phyloP scores from a whole-genome alignment of 2,329 filamentous ascomycete genomes.

The Cryphonectria nitschkei region DNA sequence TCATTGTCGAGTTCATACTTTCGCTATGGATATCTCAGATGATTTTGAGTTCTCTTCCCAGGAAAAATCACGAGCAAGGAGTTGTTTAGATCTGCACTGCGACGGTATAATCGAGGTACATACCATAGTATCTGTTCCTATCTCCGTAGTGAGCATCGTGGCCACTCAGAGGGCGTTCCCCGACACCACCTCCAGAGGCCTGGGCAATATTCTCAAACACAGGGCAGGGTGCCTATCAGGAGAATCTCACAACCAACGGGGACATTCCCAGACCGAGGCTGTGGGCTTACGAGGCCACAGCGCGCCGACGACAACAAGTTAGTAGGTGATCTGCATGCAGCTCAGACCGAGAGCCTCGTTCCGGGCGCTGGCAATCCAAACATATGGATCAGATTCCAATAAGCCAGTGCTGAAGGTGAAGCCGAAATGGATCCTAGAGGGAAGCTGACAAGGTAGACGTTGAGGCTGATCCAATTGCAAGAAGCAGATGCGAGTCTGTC shows the following conservation, averaged over 20 bases:
- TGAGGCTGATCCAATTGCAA: neutral
- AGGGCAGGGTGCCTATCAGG: conserved; percentile 18
- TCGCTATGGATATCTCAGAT: neutral
- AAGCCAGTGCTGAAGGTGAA: neutral
- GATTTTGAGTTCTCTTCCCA: neutral
- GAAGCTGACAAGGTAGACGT: neutral
- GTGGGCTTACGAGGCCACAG: neutral
- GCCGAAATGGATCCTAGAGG: neutral
- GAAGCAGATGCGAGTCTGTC: neutral
- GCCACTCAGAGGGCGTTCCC: conserved; percentile 21
- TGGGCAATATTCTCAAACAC: conserved; percentile 35
- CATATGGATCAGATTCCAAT: neutral
- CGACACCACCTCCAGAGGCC: conserved; percentile 28
- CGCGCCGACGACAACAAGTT: neutral
- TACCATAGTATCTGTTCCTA: conserved; percentile 8
- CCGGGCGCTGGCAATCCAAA: neutral
- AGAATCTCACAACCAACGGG: conserved; percentile 17
- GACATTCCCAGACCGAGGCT: neutral
- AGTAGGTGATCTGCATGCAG: conserved; percentile 13
- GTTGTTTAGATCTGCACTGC: neutral
- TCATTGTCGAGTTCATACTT: neutral
- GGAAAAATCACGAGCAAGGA: neutral
- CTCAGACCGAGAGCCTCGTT: neutral
- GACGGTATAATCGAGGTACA: neutral
- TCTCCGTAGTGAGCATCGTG: neutral